Conservation (phyloP, 2,329 filamentous ascomycete species). For the Cadophora sp. region DNA sequence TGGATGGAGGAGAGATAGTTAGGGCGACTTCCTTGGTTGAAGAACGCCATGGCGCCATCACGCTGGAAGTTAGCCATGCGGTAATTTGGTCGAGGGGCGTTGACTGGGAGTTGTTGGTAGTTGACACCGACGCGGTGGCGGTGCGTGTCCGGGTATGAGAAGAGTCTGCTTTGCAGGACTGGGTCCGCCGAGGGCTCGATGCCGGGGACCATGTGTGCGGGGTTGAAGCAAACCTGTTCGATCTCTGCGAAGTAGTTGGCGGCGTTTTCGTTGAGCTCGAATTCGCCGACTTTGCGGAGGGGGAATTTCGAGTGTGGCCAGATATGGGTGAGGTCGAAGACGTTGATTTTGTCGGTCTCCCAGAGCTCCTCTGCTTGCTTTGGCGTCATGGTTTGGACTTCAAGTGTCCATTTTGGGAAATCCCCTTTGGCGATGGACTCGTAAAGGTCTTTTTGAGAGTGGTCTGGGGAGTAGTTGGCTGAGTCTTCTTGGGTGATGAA, state of each 20-base stretch:
- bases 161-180: slow-evolving; percentile 70
- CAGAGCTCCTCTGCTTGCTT: slow-evolving; percentile 57
- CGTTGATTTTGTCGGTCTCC: slow-evolving; percentile 52
- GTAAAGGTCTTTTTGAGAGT: slow-evolving; percentile 59
- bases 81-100: slow-evolving; percentile 46
- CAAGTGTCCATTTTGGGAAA: slow-evolving; percentile 60
- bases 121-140: slow-evolving; percentile 63
- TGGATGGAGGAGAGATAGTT: slow-evolving; percentile 50
- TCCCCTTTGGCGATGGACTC: slow-evolving; percentile 59
- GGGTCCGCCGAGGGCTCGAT: slow-evolving; percentile 73
- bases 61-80: slow-evolving; percentile 47
- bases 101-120: slow-evolving; percentile 62
- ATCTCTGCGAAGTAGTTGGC: slow-evolving; percentile 69
- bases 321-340: slow-evolving; percentile 62
- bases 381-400: slow-evolving; percentile 59
- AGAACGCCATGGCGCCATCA: slow-evolving; percentile 46
- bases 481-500: slow-evolving; percentile 58
- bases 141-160: slow-evolving; percentile 72
- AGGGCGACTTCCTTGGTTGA: slow-evolving; percentile 57
- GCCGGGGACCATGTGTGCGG: slow-evolving; percentile 68
- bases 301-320: slow-evolving; percentile 57
- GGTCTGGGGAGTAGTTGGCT: slow-evolving; percentile 52
- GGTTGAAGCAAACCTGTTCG: slow-evolving; percentile 72
- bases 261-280: slow-evolving; percentile 57
- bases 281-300: slow-evolving; percentile 56